These are phyloP conservation scores for Microsporum canis DNA, from an alignment of 2,329 filamentous ascomycete species.

Conservation along the genomic window DNA sequence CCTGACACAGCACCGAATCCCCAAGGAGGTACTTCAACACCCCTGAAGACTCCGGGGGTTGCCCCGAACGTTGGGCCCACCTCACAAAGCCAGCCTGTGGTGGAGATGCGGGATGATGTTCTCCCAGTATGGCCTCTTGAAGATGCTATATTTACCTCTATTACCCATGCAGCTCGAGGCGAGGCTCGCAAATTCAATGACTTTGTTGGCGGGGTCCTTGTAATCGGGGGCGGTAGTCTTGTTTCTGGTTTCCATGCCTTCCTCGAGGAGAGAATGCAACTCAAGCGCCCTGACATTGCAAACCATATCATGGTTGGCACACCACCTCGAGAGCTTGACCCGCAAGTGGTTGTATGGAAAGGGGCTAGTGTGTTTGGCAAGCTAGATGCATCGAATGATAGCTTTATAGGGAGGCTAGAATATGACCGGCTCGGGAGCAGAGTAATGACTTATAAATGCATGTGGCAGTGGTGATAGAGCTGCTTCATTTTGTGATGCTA, in stretches of 20 bases:
- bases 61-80: not conserved
- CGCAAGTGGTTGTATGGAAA: constrained; percentile 97
- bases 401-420: constrained; percentile 80
- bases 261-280: constrained; percentile 70
- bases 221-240: constrained; percentile 75
- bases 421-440: constrained; percentile 77
- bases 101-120: constrained; percentile 60
- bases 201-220: constrained; percentile 80
- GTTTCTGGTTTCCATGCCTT: constrained; percentile 67
- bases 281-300: constrained; percentile 47
- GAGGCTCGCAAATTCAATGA: constrained; percentile 92
- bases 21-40: constrained; percentile 34
- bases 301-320: constrained; percentile 58
- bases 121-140: constrained; percentile 77
- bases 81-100: constrained; percentile 26
- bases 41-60: constrained; percentile 21
- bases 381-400: constrained; percentile 75
- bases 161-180: constrained; percentile 71
- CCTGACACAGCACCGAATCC: constrained; percentile 66
- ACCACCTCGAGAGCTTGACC: constrained; percentile 85
- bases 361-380: constrained; percentile 93
- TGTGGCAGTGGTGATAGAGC: constrained; percentile 44
- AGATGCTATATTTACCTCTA: constrained; percentile 77
- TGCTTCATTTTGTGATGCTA: not conserved
- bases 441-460: constrained; percentile 70